Evolutionary conservation across 345 rosid species (phyloP).

Genomic region (Brassica napus): DNA sequence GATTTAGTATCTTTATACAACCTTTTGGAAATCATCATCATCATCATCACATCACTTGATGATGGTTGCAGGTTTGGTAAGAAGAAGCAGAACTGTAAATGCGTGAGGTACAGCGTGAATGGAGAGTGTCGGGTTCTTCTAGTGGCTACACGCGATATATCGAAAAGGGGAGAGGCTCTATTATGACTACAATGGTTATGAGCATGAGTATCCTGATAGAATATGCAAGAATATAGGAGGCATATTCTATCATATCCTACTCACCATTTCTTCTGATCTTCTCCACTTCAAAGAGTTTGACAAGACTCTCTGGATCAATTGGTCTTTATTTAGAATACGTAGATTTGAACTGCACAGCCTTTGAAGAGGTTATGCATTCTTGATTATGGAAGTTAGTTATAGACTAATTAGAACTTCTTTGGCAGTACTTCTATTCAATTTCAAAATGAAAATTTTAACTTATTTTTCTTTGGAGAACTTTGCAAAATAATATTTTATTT

Average conservation of each 20-base stretch:
- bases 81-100: constrained; percentile 93
- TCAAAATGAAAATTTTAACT: constrained; percentile 13
- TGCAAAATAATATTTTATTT: neutral
- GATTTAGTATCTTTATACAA: neutral
- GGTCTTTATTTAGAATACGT: constrained; percentile 17
- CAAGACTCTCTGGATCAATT: constrained; percentile 20
- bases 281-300: neutral
- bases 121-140: constrained; percentile 87
- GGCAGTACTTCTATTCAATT: constrained; percentile 1
- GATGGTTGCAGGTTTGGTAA: constrained; percentile 68
- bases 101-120: constrained; percentile 81
- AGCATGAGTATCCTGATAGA: constrained; percentile 48
- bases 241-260: constrained; percentile 56
- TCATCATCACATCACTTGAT: neutral
- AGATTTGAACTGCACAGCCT: constrained; percentile 20
- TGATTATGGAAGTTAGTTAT: constrained; percentile 9
- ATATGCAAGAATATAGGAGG: no score
- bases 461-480: neutral
- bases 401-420: constrained; percentile 4
- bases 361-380: constrained; percentile 27
- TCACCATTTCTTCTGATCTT: constrained; percentile 69
- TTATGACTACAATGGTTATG: constrained; percentile 93
- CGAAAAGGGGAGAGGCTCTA: constrained; percentile 84
- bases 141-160: constrained; percentile 86
- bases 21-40: neutral